Evolutionary conservation across 164 flowering plant genomes (phyloP).

Genomic region (Vitis rupestris): DNA sequence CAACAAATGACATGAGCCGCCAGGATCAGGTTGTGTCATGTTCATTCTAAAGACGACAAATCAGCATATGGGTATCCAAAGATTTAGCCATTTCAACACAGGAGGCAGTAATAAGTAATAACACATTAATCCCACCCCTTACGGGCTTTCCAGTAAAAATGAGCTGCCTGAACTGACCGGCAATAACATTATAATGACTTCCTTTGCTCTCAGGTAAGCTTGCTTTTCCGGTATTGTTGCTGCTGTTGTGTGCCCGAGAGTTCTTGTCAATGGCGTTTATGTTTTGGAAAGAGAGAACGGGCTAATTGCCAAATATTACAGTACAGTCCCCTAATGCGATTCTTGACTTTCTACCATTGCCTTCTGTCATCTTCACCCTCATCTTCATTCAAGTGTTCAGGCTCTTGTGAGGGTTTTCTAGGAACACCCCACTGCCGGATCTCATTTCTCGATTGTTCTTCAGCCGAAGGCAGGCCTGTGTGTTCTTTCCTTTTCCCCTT

Average conservation of each 20-base stretch:
- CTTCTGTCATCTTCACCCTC: slow-evolving; percentile 30
- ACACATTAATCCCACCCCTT: no score
- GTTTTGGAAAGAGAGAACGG: no score
- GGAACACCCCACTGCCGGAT: slow-evolving; percentile 37
- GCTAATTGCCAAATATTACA: neutral
- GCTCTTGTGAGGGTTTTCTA: slow-evolving; percentile 24
- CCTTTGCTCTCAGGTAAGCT: no score
- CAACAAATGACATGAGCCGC: no score
- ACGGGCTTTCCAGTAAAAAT: no score
- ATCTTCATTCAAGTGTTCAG: slow-evolving; percentile 31
- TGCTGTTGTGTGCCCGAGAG: neutral
- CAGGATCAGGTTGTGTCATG: no score
- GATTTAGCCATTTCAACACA: no score
- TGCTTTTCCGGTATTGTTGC: neutral
- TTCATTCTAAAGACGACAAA: no score
- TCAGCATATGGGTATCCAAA: no score
- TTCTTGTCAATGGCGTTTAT: neutral
- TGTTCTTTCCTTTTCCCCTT: slow-evolving; percentile 29
- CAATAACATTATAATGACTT: no score
- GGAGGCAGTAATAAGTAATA: no score
- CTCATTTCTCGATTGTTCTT: slow-evolving; percentile 41
- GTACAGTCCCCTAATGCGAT: neutral
- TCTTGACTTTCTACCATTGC: slow-evolving; percentile 17
- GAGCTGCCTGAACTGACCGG: no score
- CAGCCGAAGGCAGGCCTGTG: slow-evolving; percentile 39